Conservation (phyloP, 495 filamentous ascomycete genomes). For the Oidiodendron maius region DNA sequence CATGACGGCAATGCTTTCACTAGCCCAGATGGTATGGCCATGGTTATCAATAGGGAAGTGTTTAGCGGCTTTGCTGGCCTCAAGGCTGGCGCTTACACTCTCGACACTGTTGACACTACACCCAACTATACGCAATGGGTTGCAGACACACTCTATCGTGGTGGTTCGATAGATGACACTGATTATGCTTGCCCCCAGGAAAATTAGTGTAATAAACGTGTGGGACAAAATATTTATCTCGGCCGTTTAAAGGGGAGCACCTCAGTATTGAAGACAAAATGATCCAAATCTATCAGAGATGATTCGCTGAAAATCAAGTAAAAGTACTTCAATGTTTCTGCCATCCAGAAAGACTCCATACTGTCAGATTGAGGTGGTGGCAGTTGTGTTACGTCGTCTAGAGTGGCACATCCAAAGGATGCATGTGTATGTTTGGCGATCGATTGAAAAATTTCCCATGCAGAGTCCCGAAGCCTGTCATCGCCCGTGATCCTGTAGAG, state of each 20-base stretch:
- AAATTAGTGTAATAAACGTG: too few species aligned
- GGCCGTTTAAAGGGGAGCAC: conserved; percentile 56
- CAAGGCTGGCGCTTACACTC: too few species aligned
- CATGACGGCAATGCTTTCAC: too few species aligned
- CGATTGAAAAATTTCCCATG: conserved; percentile 71
- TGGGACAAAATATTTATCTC: too few species aligned
- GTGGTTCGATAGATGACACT: too few species aligned
- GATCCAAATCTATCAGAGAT: conserved; percentile 51
- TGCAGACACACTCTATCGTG: too few species aligned
- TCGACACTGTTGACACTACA: too few species aligned
- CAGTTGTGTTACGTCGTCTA: conserved; percentile 45
- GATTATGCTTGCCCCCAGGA: too few species aligned
- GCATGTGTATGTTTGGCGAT: conserved; percentile 57
- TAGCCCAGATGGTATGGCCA: too few species aligned
- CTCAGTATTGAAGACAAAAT: conserved; percentile 56
- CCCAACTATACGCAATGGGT: too few species aligned
- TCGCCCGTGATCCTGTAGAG: conserved; percentile 73
- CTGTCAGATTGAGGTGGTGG: background rate
- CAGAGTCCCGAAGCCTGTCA: conserved; percentile 55
- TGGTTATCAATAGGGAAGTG: too few species aligned
- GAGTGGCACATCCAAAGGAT: conserved; percentile 50
- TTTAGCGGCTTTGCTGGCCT: too few species aligned
- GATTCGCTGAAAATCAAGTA: conserved; percentile 78
- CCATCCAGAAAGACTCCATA: conserved; percentile 18
- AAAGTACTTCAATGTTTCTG: conserved; percentile 89